Percentiles rank a stretch among this genome's conserved stretches.
These are phyloP conservation scores for Psilocybe subaeruginosa DNA, from an alignment of 768 basidiomycete genomes.

Conservation along the genomic window DNA sequence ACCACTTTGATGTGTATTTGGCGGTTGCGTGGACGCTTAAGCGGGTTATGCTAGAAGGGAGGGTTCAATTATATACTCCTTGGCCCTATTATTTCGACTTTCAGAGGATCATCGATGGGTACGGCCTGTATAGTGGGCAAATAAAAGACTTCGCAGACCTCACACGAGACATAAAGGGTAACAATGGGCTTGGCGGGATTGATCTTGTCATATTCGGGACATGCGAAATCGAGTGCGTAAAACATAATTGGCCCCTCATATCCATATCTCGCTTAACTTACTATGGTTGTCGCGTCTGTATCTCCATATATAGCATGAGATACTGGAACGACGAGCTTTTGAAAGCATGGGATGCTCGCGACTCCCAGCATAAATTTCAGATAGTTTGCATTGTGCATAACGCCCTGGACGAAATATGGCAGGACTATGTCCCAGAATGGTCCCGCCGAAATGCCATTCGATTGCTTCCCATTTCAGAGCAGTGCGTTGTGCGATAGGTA, in stretches of 20 bases:
- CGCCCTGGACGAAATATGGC: constrained; percentile 3
- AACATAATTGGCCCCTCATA: not conserved
- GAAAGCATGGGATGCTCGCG: constrained; percentile 3
- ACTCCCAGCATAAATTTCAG: constrained; percentile 4
- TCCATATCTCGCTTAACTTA: not conserved
- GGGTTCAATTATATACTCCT: not conserved
- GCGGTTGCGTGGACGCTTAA: constrained; percentile 5
- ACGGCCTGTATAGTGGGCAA: not conserved
- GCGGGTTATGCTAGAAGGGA: not conserved
- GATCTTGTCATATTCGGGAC: constrained; percentile 10
- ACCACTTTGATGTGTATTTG: constrained; percentile 6
- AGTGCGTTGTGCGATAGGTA: not conserved
- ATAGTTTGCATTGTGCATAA: constrained; percentile 10
- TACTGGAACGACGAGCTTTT: constrained; percentile 1
- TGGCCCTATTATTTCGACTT: constrained; percentile 4
- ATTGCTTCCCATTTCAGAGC: constrained; percentile 2
- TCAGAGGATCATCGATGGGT: not conserved
- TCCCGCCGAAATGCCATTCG: constrained; percentile 10
- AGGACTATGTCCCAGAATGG: constrained; percentile 5
- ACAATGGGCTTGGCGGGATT: not conserved
- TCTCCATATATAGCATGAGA: not conserved
- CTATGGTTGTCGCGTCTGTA: too few species aligned
- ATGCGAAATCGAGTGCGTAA: constrained; percentile 10
- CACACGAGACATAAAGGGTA: not conserved
- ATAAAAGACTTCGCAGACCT: not conserved